phyloP scores from a whole-genome alignment of 2,329 filamentous ascomycete genomes.

The Lizonia empirigonia region DNA sequence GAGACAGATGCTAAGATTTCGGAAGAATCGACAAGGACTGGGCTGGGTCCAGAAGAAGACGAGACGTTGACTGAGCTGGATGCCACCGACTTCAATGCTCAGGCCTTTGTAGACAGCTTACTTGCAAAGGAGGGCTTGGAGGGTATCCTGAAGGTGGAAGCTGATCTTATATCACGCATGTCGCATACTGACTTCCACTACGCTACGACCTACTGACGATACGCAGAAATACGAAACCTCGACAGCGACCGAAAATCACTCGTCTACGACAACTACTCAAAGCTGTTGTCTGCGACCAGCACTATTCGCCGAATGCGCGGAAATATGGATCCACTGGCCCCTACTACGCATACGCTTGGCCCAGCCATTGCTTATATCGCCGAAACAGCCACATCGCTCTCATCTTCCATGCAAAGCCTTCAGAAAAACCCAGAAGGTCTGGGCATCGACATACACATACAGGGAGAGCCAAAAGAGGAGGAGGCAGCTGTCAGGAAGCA shows the following conservation, averaged over 20 bases:
- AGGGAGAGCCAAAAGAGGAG: slow-evolving; percentile 26
- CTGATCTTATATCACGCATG: slow-evolving; percentile 64
- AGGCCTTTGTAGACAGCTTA: slow-evolving; percentile 68
- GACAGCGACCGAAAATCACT: slow-evolving; percentile 96
- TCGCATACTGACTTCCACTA: background rate
- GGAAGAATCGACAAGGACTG: slow-evolving; percentile 37
- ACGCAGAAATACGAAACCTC: slow-evolving; percentile 76
- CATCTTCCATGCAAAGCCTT: slow-evolving; percentile 44
- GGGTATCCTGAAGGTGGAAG: slow-evolving; percentile 72
- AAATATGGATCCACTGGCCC: slow-evolving; percentile 79
- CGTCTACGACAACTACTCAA: slow-evolving; percentile 98
- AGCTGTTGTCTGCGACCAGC: slow-evolving; percentile 93
- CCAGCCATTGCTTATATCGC: slow-evolving; percentile 78
- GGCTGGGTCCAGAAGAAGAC: slow-evolving; percentile 55
- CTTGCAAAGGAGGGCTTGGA: slow-evolving; percentile 68
- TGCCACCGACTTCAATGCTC: slow-evolving; percentile 70
- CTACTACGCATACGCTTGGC: slow-evolving; percentile 73
- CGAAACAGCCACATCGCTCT: slow-evolving; percentile 57
- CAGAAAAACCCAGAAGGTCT: slow-evolving; percentile 30
- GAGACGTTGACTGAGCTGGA: slow-evolving; percentile 74
- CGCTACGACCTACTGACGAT: background rate
- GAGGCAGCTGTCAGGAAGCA: slow-evolving; percentile 41
- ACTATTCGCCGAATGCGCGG: slow-evolving; percentile 89
- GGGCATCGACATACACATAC: slow-evolving; percentile 32
- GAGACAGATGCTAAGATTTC: slow-evolving; percentile 39